phyloP scores from a whole-genome alignment of 2,329 filamentous ascomycete genomes.

The Claviceps sp. region DNA sequence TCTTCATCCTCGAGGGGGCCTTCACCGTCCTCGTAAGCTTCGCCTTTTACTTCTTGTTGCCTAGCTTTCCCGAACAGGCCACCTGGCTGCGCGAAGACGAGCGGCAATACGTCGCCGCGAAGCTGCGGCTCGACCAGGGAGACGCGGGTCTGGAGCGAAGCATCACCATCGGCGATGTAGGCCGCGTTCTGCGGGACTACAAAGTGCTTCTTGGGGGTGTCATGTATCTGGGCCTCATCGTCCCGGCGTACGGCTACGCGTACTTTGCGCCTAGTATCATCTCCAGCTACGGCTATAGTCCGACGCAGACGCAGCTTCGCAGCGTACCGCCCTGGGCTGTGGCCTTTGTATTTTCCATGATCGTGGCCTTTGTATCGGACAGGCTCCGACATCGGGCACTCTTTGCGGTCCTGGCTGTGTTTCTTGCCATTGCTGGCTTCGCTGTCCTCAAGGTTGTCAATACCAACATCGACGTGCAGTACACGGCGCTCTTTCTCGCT shows the following conservation, averaged over 20 bases:
- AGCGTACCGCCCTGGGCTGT: slow-evolving; percentile 48
- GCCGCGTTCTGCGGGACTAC: slow-evolving; percentile 55
- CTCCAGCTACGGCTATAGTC: slow-evolving; percentile 46
- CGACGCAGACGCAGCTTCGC: slow-evolving; percentile 44
- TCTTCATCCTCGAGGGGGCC: slow-evolving; percentile 43
- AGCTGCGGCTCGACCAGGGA: slow-evolving; percentile 57
- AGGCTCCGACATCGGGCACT: slow-evolving; percentile 56
- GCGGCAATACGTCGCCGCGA: slow-evolving; percentile 49
- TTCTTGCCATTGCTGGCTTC: slow-evolving; percentile 60
- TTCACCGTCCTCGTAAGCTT: slow-evolving; percentile 41
- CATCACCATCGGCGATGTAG: slow-evolving; percentile 45
- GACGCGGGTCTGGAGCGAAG: slow-evolving; percentile 49
- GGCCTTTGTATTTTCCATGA: slow-evolving; percentile 68
- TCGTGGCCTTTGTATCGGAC: slow-evolving; percentile 61
- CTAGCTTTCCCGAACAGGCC: slow-evolving; percentile 51
- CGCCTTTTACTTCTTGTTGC: slow-evolving; percentile 53
- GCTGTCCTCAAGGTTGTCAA: slow-evolving; percentile 61
- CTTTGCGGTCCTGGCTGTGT: slow-evolving; percentile 58
- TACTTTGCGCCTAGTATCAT: slow-evolving; percentile 68
- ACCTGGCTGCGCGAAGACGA: slow-evolving; percentile 64
- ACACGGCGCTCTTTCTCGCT: slow-evolving; percentile 70
- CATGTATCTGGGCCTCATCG: slow-evolving; percentile 72
- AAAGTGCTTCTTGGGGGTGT: slow-evolving; percentile 62
- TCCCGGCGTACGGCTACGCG: slow-evolving; percentile 65
- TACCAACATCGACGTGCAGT: slow-evolving; percentile 53